Conservation (phyloP, 306 rosid species). For the Benincasa hispida region DNA sequence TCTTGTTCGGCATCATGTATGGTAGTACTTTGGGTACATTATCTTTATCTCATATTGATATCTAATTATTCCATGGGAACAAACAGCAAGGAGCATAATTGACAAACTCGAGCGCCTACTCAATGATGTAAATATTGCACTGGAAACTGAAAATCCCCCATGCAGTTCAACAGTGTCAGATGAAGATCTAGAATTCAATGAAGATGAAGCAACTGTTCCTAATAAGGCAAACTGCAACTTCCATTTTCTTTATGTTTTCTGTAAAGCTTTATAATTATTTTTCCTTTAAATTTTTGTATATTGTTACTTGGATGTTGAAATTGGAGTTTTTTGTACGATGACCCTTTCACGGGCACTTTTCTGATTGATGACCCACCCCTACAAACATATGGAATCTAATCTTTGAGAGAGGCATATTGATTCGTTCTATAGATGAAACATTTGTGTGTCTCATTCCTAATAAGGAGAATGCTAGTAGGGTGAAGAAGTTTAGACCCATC, state of each 20-base stretch:
- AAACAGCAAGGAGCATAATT: conserved; percentile 35
- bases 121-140: conserved; percentile 28
- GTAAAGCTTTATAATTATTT: background rate
- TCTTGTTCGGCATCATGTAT: background rate
- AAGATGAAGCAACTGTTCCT: conserved; percentile 13
- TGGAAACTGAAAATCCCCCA: conserved; percentile 16
- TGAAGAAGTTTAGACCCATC: too few relatives aligned
- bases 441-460: too few relatives aligned
- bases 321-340: too few relatives aligned
- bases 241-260: background rate
- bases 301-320: background rate
- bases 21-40: background rate
- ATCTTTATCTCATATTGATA: conserved; percentile 11
- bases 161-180: conserved; percentile 10
- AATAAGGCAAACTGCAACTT: conserved; percentile 13
- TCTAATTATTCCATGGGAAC: conserved; percentile 5
- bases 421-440: too few relatives aligned
- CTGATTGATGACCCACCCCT: too few relatives aligned
- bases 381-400: too few relatives aligned
- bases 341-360: too few relatives aligned
- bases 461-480: too few relatives aligned
- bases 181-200: conserved; percentile 21
- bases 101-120: conserved; percentile 37
- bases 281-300: background rate
- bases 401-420: too few relatives aligned